A percentile compares a stretch with the other conserved stretches of the same genome.
Evolutionary conservation across 208 protist genomes (phyloP).

Genomic region (Crithidia bombi): DNA sequence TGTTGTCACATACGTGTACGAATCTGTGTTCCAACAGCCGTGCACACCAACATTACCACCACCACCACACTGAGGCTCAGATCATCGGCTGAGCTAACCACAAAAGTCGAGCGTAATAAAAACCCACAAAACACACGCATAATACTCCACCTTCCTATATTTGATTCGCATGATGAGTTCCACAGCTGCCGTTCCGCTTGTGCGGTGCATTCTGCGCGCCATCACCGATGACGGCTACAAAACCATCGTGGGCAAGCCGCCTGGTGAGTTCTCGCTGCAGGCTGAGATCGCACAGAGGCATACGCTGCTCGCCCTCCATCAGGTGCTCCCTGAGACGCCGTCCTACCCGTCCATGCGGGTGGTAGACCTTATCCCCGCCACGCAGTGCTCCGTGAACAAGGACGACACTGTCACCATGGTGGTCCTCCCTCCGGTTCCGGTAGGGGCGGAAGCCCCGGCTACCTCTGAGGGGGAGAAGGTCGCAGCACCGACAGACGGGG

Average conservation of each 20-base stretch:
- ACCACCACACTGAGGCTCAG: too few species aligned
- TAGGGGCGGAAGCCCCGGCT: neutral
- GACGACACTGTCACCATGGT: conserved; percentile 57
- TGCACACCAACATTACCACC: neutral
- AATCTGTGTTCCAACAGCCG: too few species aligned
- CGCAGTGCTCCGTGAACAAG: conserved; percentile 32
- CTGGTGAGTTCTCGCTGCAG: conserved; percentile 53
- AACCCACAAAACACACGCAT: neutral
- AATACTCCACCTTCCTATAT: neutral
- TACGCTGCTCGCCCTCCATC: conserved; percentile 34
- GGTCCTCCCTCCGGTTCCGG: conserved; percentile 51
- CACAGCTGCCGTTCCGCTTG: conserved; percentile 31
- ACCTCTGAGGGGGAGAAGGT: neutral
- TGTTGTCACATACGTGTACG: too few species aligned
- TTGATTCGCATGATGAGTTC: conserved; percentile 8
- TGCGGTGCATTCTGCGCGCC: conserved; percentile 66
- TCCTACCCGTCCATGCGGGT: conserved; percentile 53
- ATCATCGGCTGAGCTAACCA: too few species aligned
- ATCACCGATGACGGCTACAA: conserved; percentile 52
- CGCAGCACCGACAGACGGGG: neutral
- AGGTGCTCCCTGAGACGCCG: conserved; percentile 36
- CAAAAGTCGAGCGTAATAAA: neutral
- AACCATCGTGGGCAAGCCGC: conserved; percentile 37
- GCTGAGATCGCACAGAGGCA: conserved; percentile 31
- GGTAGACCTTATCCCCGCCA: conserved; percentile 68